Evolutionary conservation across 768 basidiomycete species (phyloP).

Genomic region (Sporobolomyces phaffii): DNA sequence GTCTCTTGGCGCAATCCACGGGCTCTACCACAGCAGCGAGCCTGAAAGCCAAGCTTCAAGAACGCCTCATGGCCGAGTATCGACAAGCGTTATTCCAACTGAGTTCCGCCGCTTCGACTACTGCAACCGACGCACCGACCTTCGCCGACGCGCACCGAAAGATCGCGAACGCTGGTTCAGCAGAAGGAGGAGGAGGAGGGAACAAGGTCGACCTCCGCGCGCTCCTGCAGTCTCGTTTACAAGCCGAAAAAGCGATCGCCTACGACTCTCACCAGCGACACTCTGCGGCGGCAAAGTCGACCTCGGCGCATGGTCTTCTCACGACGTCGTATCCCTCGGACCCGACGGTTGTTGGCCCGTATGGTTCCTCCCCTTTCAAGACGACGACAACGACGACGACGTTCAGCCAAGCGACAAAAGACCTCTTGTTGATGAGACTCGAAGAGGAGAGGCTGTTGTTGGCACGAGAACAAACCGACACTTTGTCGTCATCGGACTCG

Average conservation of each 20-base stretch:
- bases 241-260: conserved; percentile 26
- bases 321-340: not conserved
- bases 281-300: no score
- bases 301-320: no score
- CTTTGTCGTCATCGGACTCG: no score
- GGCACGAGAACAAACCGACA: conserved; percentile 3
- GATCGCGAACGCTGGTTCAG: no score
- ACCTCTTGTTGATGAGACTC: conserved; percentile 24
- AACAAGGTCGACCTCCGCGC: conserved; percentile 10
- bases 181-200: no score
- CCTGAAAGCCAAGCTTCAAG: conserved; percentile 19
- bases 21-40: not conserved
- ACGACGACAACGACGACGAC: not conserved
- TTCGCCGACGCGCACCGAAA: no score
- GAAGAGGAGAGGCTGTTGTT: conserved; percentile 32
- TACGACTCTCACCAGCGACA: not conserved
- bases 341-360: not conserved
- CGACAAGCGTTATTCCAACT: conserved; percentile 18
- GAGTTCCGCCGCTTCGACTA: not conserved
- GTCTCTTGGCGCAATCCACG: not conserved
- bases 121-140: not conserved
- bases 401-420: conserved; percentile 18
- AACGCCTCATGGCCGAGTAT: conserved; percentile 32
- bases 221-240: not conserved
- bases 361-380: not conserved